Conservation (phyloP, 176 grass and related monocot genomes). For the Hyparrhenia diplandra region DNA sequence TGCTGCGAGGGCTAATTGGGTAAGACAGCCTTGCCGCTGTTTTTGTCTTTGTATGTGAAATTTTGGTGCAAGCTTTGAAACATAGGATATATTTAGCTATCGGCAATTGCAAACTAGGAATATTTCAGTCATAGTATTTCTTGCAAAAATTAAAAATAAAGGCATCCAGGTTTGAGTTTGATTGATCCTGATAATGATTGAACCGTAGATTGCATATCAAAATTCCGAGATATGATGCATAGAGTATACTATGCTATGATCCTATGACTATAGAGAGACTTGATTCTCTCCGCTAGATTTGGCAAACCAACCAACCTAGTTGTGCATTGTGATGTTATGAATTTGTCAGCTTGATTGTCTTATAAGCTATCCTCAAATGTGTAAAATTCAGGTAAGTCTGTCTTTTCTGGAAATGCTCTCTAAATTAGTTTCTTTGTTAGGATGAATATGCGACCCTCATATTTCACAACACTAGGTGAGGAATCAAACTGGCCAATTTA, state of each 20-base stretch:
- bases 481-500: neutral
- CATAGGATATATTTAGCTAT: neutral
- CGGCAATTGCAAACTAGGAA: neutral
- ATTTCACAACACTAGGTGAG: neutral
- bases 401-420: neutral
- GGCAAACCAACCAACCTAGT: neutral
- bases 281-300: too few species aligned
- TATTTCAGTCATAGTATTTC: neutral
- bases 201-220: neutral
- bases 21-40: constrained; percentile 17
- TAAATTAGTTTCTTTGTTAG: neutral
- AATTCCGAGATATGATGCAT: neutral
- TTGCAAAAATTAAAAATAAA: neutral
- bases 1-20: neutral
- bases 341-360: neutral
- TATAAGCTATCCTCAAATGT: neutral
- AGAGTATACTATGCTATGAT: neutral
- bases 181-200: neutral
- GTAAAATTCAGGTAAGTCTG: neutral
- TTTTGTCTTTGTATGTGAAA: neutral
- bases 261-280: neutral
- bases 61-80: neutral
- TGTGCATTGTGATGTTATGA: neutral
- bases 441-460: neutral
- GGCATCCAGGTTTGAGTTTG: neutral